A percentile compares a stretch with the other conserved stretches of the same genome.
Evolutionary conservation across 257 asterid genomes (phyloP).

Genomic region (Cordia subcordata): DNA sequence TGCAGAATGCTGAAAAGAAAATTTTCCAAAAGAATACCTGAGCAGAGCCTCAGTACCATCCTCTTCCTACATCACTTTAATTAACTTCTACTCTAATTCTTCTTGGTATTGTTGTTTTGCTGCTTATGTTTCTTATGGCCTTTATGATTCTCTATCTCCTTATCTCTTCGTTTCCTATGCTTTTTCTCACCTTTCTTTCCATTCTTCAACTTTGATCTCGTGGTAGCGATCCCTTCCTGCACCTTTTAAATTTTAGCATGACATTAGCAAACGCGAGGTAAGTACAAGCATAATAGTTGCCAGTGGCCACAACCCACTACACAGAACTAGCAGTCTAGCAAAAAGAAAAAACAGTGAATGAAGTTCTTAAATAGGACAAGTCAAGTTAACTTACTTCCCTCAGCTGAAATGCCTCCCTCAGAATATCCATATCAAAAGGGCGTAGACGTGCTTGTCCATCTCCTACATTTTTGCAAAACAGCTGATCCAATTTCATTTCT

Average conservation of each 20-base stretch:
- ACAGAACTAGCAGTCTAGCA: background rate
- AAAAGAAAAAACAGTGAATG: background rate
- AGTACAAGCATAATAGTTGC: too few relatives aligned
- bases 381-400: constrained; percentile 29
- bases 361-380: constrained; percentile 31
- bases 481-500: constrained; percentile 50
- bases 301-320: background rate
- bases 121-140: constrained; percentile 39
- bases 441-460: constrained; percentile 13
- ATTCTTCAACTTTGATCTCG: constrained; percentile 29
- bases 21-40: too few relatives aligned
- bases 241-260: constrained; percentile 13
- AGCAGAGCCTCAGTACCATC: too few relatives aligned
- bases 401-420: constrained; percentile 44
- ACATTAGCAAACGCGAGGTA: background rate
- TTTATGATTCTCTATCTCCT: constrained; percentile 31
- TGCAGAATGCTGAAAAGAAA: too few relatives aligned
- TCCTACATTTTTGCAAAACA: constrained; percentile 21
- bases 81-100: too few relatives aligned
- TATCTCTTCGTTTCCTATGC: constrained; percentile 35
- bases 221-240: constrained; percentile 30
- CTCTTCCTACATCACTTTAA: too few relatives aligned
- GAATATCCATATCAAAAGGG: constrained; percentile 43
- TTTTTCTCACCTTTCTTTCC: constrained; percentile 25
- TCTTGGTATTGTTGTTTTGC: background rate